A percentile compares a stretch with the other conserved stretches of the same genome.
Evolutionary conservation across 495 filamentous ascomycete species (phyloP).

Genomic region (Filosporella fistucella): DNA sequence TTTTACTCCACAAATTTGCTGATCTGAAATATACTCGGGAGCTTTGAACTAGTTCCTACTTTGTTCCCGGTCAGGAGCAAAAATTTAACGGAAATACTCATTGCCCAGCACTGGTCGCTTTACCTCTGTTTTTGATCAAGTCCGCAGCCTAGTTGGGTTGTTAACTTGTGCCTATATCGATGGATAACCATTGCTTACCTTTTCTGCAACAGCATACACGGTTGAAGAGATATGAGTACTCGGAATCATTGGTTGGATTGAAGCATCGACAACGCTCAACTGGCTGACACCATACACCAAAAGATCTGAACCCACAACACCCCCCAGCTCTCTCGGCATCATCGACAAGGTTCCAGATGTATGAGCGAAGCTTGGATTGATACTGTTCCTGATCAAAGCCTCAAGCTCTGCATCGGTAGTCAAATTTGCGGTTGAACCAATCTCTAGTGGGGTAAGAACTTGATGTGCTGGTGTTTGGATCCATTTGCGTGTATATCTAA

Average conservation of each 20-base stretch:
- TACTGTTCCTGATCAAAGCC: slow-evolving; percentile 1
- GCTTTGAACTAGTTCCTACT: no score
- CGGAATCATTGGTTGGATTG: neutral
- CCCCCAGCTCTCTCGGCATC: slow-evolving; percentile 26
- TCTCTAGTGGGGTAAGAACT: no score
- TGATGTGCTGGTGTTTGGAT: no score
- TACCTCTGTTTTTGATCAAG: neutral
- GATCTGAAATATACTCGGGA: no score
- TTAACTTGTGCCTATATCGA: neutral
- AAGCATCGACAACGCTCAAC: slow-evolving; percentile 1
- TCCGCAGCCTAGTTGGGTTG: neutral
- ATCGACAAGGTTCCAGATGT: slow-evolving; percentile 40
- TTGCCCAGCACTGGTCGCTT: no score
- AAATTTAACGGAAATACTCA: no score
- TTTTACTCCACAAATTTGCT: no score
- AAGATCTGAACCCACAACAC: slow-evolving; percentile 36
- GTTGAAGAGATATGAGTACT: neutral
- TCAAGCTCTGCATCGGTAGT: neutral
- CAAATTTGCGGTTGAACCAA: neutral
- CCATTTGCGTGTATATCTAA: no score
- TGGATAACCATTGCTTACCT: slow-evolving; percentile 12
- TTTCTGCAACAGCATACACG: slow-evolving; percentile 21
- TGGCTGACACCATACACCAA: slow-evolving; percentile 27
- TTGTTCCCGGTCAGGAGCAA: no score
- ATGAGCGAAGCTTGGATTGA: slow-evolving; percentile 8